Percentiles rank a stretch among this genome's conserved stretches.
These are phyloP conservation scores for Penicillium rolfsii DNA, from an alignment of 2,329 filamentous ascomycete species.

Conservation along the genomic window DNA sequence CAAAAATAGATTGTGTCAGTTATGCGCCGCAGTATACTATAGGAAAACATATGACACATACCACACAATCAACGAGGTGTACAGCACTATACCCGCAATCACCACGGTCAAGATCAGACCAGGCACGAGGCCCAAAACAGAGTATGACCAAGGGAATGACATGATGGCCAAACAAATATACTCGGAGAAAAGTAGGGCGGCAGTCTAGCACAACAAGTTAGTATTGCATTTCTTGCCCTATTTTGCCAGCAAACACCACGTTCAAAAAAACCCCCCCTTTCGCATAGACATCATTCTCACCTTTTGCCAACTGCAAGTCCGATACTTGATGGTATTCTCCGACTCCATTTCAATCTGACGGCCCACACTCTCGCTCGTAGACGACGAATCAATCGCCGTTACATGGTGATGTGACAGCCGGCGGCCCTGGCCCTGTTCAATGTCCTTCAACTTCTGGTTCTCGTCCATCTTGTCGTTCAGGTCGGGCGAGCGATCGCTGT, in stretches of 20 bases:
- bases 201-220: conserved; percentile 61
- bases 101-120: conserved; percentile 81
- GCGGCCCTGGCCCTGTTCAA: conserved; percentile 34
- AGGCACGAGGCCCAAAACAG: conserved; percentile 81
- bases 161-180: conserved; percentile 94
- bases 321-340: conserved; percentile 81
- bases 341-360: conserved; percentile 77
- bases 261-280: background rate
- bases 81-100: conserved; percentile 76
- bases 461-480: conserved; percentile 29
- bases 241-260: background rate
- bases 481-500: conserved; percentile 24
- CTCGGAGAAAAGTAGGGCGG: conserved; percentile 86
- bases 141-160: conserved; percentile 95
- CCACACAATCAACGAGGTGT: conserved; percentile 73
- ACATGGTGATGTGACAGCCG: conserved; percentile 25
- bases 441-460: conserved; percentile 35
- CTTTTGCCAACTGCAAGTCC: conserved; percentile 93
- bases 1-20: conserved; percentile 30
- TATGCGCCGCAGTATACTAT: conserved; percentile 7
- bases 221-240: background rate
- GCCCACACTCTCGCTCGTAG: conserved; percentile 53
- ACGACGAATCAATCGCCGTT: conserved; percentile 37
- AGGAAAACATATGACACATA: conserved; percentile 38
- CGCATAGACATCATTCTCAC: conserved; percentile 44